Evolutionary conservation across 2,329 filamentous ascomycete genomes (phyloP), one percentile per base, ranked within the genome.

Genomic region (Truncatella angustata): DNA sequence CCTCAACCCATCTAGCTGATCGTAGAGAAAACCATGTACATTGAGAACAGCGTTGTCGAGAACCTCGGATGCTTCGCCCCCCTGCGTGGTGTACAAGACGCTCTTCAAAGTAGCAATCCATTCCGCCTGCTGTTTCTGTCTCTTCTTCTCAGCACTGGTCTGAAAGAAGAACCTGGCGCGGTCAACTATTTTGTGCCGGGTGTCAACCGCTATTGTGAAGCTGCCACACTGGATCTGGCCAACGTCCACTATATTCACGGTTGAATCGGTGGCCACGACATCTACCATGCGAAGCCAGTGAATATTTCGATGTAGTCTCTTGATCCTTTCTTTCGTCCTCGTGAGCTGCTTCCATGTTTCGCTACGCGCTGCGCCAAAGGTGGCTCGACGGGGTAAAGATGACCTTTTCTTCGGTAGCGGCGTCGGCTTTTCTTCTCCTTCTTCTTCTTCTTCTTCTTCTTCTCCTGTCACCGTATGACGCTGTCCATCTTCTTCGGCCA

Each of bases 221-320:
- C 84, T 90, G 53, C 92, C 93, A 51, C 97, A 76, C 64, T 96
- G 90, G 39, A 97, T 69, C 56, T 86, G 89, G 20, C 94, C 94
- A 23, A 96, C 89, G 58, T 91, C 89, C 21, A 87, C 77, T 30
- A 97, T 77, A 52, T 86, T 86, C 50, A 96, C 66, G 5, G 86
- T 86, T 1, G 90, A 89, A 63, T 92, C 90, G 16, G 86, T 86
- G 10, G 91, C 91, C 23, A 95, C 85, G 32, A 99, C 75, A 71
- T 99, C 94, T 16, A 97, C 85, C 79, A 96, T 80, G 50, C 88
- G 84, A 58, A 99, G 80, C 88, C 90, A 97, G 59, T 90, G 84
- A 58, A 99, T 88, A 61, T 90, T 89, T 52, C 88, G 78, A 65
- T 99, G 94, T 49, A 99, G 70, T 52, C 80, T 82, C 74, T 97